phyloP scores from a whole-genome alignment of 202 grass and related monocot species.

The Zoysia matrella region DNA sequence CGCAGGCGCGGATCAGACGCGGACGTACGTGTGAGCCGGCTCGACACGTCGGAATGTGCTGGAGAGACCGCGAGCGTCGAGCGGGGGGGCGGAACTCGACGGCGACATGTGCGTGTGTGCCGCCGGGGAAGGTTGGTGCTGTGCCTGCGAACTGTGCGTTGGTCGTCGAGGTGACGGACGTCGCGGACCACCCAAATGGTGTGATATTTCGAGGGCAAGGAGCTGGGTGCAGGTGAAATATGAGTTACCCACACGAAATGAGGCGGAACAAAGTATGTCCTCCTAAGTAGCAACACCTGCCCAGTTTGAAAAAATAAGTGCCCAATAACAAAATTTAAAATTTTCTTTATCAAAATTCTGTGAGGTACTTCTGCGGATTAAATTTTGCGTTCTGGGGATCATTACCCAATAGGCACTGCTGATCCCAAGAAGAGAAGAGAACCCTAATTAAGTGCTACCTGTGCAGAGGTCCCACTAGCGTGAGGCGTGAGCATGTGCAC shows the following conservation, averaged over 20 bases:
- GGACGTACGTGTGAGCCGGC: neutral
- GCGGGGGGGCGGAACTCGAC: slow-evolving; percentile 30
- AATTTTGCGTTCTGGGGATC: neutral
- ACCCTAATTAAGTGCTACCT: neutral
- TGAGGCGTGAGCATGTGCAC: neutral
- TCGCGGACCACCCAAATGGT: no score
- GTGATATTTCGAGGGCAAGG: no score
- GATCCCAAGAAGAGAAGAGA: neutral
- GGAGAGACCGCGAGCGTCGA: slow-evolving; percentile 42
- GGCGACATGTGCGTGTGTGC: slow-evolving; percentile 1
- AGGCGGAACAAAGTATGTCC: no score
- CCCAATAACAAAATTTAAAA: no score
- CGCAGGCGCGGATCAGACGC: slow-evolving; percentile 34
- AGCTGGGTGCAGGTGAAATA: no score
- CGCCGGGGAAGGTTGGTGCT: neutral
- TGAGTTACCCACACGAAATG: no score
- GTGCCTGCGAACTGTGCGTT: neutral
- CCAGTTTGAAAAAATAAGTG: no score
- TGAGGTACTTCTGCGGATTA: neutral
- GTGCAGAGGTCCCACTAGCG: neutral
- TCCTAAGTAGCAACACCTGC: no score
- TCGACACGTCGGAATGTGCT: slow-evolving; percentile 53
- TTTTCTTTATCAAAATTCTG: neutral
- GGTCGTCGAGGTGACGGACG: neutral
- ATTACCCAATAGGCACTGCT: neutral